A percentile compares a stretch with the other conserved stretches of the same genome.
phyloP scores from a whole-genome alignment of 257 asterid species.

The Primulina huaijiensis region DNA sequence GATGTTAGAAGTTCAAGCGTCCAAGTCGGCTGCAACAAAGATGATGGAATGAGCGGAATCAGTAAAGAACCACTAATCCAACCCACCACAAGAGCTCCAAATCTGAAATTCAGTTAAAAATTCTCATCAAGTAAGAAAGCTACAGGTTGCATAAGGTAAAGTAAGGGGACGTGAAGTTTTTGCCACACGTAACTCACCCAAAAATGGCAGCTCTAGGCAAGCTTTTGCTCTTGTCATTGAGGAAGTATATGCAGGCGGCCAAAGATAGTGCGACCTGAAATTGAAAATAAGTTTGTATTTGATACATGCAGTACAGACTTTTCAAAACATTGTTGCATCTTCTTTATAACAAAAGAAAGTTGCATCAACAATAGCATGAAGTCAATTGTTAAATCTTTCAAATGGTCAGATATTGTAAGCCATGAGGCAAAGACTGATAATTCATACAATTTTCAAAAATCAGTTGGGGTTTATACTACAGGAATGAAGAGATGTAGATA shows the following conservation, averaged over 20 bases:
- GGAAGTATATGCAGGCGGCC: constrained; percentile 93
- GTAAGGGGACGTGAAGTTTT: constrained; percentile 4
- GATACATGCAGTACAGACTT: background rate
- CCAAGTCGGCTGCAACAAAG: constrained; percentile 80
- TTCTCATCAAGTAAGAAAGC: constrained; percentile 16
- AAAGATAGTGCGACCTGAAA: constrained; percentile 85
- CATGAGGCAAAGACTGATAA: background rate
- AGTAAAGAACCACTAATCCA: constrained; percentile 78
- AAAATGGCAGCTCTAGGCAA: constrained; percentile 73
- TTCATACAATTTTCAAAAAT: background rate
- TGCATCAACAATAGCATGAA: too few relatives aligned
- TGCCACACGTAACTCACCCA: constrained; percentile 53
- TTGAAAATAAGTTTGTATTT: constrained; percentile 9
- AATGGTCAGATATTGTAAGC: background rate
- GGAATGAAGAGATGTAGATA: background rate
- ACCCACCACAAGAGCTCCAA: constrained; percentile 78
- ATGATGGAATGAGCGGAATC: constrained; percentile 70
- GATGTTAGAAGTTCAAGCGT: constrained; percentile 88
- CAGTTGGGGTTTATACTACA: background rate
- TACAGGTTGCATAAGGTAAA: constrained; percentile 9
- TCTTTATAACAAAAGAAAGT: too few relatives aligned
- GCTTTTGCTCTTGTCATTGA: constrained; percentile 90
- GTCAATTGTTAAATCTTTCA: background rate
- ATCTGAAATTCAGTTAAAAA: constrained; percentile 42
- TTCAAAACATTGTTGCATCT: background rate